phyloP scores from a whole-genome alignment of 352 stramenopile genomes.

The Blastocystis sp. region DNA sequence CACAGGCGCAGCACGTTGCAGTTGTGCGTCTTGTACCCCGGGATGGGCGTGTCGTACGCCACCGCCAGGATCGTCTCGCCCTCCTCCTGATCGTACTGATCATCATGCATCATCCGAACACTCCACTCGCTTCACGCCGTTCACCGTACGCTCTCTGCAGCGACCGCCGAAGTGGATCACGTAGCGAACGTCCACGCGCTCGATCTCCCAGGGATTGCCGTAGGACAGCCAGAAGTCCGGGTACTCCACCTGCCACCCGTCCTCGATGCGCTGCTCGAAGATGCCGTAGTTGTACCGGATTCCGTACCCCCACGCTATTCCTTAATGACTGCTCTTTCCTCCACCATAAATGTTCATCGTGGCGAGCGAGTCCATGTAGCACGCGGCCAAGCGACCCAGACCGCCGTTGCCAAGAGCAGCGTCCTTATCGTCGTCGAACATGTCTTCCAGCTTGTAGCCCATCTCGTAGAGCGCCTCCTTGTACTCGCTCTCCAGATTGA shows the following conservation, averaged over 20 bases:
- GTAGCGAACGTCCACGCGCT: constrained; percentile 71
- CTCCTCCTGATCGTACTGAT: constrained; percentile 29
- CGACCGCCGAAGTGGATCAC: constrained; percentile 70
- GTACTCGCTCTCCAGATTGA: constrained; percentile 71
- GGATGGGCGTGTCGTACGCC: constrained; percentile 72
- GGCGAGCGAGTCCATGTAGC: constrained; percentile 73
- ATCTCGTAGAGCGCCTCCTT: constrained; percentile 71
- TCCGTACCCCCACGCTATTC: constrained; percentile 72
- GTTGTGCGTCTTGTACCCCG: constrained; percentile 72
- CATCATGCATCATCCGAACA: neutral
- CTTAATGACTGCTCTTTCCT: neutral
- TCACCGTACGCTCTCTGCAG: constrained; percentile 4
- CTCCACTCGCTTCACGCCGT: constrained; percentile 15
- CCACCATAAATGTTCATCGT: constrained; percentile 72
- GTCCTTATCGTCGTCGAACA: constrained; percentile 71
- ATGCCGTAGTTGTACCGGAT: constrained; percentile 73
- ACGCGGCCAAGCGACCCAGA: constrained; percentile 71
- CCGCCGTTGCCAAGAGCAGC: constrained; percentile 73
- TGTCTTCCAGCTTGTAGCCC: constrained; percentile 72
- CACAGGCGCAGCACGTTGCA: constrained; percentile 72
- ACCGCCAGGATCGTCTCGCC: constrained; percentile 66
- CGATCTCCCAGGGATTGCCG: constrained; percentile 72
- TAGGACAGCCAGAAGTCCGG: constrained; percentile 72
- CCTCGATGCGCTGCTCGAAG: constrained; percentile 71
- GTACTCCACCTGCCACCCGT: constrained; percentile 70